These are phyloP conservation scores for Passiflora organensis DNA, from an alignment of 345 rosid genomes.

Conservation along the genomic window DNA sequence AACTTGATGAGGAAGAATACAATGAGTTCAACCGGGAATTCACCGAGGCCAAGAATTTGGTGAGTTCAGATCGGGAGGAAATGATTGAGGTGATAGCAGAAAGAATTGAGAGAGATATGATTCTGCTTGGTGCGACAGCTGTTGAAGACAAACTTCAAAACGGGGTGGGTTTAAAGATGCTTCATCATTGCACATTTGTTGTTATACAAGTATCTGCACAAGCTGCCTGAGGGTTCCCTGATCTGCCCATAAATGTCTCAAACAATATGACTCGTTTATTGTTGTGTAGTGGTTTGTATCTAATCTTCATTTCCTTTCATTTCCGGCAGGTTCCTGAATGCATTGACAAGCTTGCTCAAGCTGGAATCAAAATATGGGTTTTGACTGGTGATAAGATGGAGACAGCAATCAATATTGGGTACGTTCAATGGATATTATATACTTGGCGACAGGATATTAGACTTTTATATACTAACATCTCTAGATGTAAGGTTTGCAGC, in stretches of 20 bases:
- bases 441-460: no score
- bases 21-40: slow-evolving; percentile 8
- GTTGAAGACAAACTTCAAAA: slow-evolving; percentile 21
- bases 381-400: slow-evolving; percentile 23
- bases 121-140: slow-evolving; percentile 18
- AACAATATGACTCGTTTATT: no score
- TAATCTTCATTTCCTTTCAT: not conserved
- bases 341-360: slow-evolving; percentile 13
- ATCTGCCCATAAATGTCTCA: no score
- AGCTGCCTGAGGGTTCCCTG: not conserved
- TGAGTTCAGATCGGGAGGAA: slow-evolving; percentile 7
- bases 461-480: slow-evolving; percentile 16
- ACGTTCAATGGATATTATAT: not conserved
- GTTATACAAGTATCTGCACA: not conserved
- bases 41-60: slow-evolving; percentile 12
- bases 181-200: not conserved
- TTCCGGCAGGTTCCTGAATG: slow-evolving; percentile 10
- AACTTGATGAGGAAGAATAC: slow-evolving; percentile 9
- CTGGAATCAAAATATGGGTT: slow-evolving; percentile 22
- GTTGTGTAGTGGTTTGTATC: not conserved
- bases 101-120: slow-evolving; percentile 12
- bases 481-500: slow-evolving; percentile 38
- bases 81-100: slow-evolving; percentile 14
- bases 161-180: slow-evolving; percentile 7
- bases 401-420: slow-evolving; percentile 21